phyloP scores from a whole-genome alignment of 78 protist species.

The Tieghemostelium lacteum region DNA sequence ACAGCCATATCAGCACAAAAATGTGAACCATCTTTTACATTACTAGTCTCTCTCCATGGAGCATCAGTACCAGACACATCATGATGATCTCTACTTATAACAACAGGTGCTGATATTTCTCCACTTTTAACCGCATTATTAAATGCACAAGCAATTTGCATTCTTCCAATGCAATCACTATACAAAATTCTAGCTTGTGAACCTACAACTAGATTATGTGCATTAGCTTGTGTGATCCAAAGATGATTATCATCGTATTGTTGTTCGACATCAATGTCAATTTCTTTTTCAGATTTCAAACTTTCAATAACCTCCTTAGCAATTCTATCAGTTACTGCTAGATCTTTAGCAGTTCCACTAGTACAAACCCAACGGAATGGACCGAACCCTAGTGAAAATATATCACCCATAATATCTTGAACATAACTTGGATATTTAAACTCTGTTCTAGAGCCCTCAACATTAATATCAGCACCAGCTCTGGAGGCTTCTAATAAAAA shows the following conservation, averaged over 20 bases:
- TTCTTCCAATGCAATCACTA: constrained; percentile 87
- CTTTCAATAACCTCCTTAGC: constrained; percentile 84
- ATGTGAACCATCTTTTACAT: constrained; percentile 88
- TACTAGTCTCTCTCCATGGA: constrained; percentile 95
- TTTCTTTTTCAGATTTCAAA: constrained; percentile 10
- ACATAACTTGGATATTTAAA: constrained; percentile 93
- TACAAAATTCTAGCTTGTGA: constrained; percentile 93
- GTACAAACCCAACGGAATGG: constrained; percentile 97
- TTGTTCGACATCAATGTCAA: constrained; percentile 52
- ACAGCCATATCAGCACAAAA: constrained; percentile 94
- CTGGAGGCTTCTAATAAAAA: constrained; percentile 88
- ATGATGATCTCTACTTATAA: constrained; percentile 94
- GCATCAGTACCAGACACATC: constrained; percentile 95
- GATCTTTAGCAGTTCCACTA: constrained; percentile 72
- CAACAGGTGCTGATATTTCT: constrained; percentile 67
- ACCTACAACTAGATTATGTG: constrained; percentile 88
- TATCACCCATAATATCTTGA: constrained; percentile 94
- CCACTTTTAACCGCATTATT: constrained; percentile 91
- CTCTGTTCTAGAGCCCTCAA: constrained; percentile 52
- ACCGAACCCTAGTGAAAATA: constrained; percentile 94
- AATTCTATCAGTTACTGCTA: constrained; percentile 87
- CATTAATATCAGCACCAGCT: constrained; percentile 90
- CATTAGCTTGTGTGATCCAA: constrained; percentile 90
- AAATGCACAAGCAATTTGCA: constrained; percentile 88
- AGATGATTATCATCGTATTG: constrained; percentile 90